A percentile compares a stretch with the other conserved stretches of the same genome.
Conservation (phyloP, 2,329 filamentous ascomycete genomes). For the Ascochyta viciae-villosae region DNA sequence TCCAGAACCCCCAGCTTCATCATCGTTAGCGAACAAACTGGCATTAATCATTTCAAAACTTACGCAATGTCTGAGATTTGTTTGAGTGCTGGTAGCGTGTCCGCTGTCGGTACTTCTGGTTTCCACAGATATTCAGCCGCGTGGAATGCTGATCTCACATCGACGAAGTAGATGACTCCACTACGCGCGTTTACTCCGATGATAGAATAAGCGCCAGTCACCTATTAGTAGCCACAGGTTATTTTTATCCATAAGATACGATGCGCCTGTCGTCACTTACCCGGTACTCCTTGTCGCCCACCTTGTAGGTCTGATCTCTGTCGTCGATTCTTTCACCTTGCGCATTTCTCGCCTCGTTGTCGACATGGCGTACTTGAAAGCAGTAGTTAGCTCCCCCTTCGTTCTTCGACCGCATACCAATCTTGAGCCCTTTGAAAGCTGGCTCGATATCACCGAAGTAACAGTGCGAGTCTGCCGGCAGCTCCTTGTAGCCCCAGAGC, state of each 20-base stretch:
- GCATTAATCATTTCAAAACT: neutral
- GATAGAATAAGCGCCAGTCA: neutral
- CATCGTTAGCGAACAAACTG: neutral
- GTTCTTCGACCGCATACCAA: neutral
- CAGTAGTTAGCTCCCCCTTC: neutral
- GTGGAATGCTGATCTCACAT: neutral
- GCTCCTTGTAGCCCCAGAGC: neutral
- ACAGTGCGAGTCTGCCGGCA: neutral
- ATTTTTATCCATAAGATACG: neutral
- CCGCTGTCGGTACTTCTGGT: neutral
- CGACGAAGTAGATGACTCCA: constrained; percentile 1
- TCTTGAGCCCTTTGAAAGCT: neutral
- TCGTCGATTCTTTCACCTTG: neutral
- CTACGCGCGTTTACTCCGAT: neutral
- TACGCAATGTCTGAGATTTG: neutral
- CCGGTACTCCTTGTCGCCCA: neutral
- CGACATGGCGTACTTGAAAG: neutral
- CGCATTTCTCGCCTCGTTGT: neutral
- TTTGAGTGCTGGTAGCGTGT: neutral
- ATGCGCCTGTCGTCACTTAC: neutral
- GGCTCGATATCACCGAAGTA: neutral
- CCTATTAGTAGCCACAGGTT: neutral
- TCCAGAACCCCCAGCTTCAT: constrained; percentile 2
- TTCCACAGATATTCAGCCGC: neutral
- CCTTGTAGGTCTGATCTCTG: neutral